Evolutionary conservation across 495 filamentous ascomycete genomes (phyloP), one percentile per base, ranked within the genome.

Genomic region (Penicillium salamii): DNA sequence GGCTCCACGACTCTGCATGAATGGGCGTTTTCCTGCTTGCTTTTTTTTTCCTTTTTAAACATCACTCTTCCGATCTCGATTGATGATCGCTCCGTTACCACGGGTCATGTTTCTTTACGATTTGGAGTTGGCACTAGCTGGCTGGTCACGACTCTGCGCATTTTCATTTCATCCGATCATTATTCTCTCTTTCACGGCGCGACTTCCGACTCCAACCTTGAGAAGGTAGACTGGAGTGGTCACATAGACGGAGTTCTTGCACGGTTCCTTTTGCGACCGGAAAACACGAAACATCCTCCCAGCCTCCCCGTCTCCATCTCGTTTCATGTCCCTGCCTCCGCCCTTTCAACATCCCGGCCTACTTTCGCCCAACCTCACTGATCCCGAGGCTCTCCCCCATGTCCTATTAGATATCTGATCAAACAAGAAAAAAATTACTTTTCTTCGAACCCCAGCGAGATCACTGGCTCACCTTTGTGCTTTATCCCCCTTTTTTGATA

Each of bases 1-100:
- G 61, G 64, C 65, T 58, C 69, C 62, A 74, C 66, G 70, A 74
- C 66, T 26, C 43, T 69, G 70, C 70, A 74, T 74, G 70, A 74
- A 53, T 65, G 69, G 69, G 70, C 70, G 70, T 72, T 74, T 68
- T 54, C 54, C 57, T 63, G 51, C 56, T 60, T 58, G 53, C 53
- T 53, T 45, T 50, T 15, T 57, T 46, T 40, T 49, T 37, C 43
- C 38, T 12, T 24, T 49, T 35, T 46, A 26, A 3, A 26, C 21
- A n/a, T n/a, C n/a, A n/a, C 44, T 36, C 47, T 45, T 37, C 40
- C 45, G 51, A 62, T 52, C 53, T 65, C 49, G 53, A 59, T 46
- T 55, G 34, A 63, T 54, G 61, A 61, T 61, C 57, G 51, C 55
- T 55, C 28, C 39, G 43, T 46, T 21, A 48, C 26, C 42, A 60